phyloP scores from a whole-genome alignment of 1,139 yeast genomes.

The Ogataea hybrid region DNA sequence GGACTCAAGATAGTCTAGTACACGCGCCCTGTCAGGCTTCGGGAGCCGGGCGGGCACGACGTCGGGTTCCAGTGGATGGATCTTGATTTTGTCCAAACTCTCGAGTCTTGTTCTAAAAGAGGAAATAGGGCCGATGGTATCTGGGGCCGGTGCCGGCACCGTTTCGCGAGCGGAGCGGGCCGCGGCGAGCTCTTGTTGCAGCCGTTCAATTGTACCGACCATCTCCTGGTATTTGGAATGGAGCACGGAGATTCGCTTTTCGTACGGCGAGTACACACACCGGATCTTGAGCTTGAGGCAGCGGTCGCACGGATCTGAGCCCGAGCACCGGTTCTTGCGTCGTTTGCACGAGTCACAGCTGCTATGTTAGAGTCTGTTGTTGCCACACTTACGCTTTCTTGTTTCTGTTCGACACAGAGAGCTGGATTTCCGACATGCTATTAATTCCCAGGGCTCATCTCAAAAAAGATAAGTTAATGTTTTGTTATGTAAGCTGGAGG shows the following conservation, averaged over 20 bases:
- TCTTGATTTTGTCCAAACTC: slow-evolving; percentile 1
- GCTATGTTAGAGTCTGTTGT: background rate
- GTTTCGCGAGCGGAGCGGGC: background rate
- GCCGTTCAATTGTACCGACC: slow-evolving; percentile 12
- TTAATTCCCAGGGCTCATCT: background rate
- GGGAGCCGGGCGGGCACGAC: background rate
- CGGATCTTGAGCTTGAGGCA: slow-evolving; percentile 12
- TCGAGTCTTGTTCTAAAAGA: slow-evolving; percentile 18
- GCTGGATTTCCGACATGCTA: slow-evolving; percentile 1
- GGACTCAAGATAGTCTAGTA: slow-evolving; percentile 10
- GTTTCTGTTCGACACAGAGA: background rate
- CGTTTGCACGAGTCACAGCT: slow-evolving; percentile 24
- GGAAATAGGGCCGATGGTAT: background rate
- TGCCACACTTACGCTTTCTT: slow-evolving; percentile 8
- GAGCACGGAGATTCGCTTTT: slow-evolving; percentile 22
- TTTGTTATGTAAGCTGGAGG: background rate
- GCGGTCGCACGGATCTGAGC: slow-evolving; percentile 23
- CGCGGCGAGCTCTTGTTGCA: slow-evolving; percentile 13
- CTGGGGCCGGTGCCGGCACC: background rate
- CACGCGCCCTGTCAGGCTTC: slow-evolving; percentile 7
- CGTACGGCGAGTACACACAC: slow-evolving; percentile 25
- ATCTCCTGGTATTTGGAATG: slow-evolving; percentile 21
- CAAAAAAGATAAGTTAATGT: background rate
- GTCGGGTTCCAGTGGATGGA: background rate
- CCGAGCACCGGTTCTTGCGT: slow-evolving; percentile 24